Percentiles rank a stretch among this genome's conserved stretches.
These are phyloP conservation scores for Verticillium zaregamsianum DNA, from an alignment of 2,329 filamentous ascomycete genomes.

Conservation along the genomic window DNA sequence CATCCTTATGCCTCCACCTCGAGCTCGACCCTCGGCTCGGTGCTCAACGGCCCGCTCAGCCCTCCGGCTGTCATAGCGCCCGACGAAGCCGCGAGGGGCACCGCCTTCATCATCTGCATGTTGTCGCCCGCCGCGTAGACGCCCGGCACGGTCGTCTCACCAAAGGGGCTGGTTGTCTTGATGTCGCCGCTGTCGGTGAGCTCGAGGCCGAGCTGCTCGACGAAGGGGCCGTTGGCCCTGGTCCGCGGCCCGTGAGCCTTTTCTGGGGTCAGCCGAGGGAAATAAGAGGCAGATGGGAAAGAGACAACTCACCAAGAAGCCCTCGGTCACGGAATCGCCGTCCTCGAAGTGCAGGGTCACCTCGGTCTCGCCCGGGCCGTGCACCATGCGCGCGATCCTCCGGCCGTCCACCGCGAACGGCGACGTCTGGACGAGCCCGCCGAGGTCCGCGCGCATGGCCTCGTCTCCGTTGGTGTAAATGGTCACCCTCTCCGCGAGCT, in stretches of 20 bases:
- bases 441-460: constrained; percentile 22
- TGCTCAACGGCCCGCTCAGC: constrained; percentile 12
- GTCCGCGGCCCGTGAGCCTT: constrained; percentile 27
- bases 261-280: neutral
- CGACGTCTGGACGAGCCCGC: constrained; percentile 23
- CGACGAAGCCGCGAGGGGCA: constrained; percentile 21
- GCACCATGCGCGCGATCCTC: constrained; percentile 22
- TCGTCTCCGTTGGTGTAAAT: constrained; percentile 47
- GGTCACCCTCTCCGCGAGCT: constrained; percentile 37
- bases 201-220: constrained; percentile 38
- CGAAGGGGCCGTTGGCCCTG: constrained; percentile 35
- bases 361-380: constrained; percentile 18
- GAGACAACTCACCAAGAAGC: constrained; percentile 28
- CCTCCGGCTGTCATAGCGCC: constrained; percentile 23
- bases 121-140: constrained; percentile 52
- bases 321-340: constrained; percentile 29
- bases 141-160: constrained; percentile 44
- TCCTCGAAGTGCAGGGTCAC: constrained; percentile 35
- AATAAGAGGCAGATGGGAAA: neutral
- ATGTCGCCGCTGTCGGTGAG: constrained; percentile 37
- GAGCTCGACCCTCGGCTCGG: constrained; percentile 6
- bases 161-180: constrained; percentile 36
- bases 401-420: constrained; percentile 33
- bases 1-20: neutral
- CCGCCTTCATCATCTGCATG: constrained; percentile 24